phyloP scores from a whole-genome alignment of 768 basidiomycete species.

The Lactifluus subvellereus region DNA sequence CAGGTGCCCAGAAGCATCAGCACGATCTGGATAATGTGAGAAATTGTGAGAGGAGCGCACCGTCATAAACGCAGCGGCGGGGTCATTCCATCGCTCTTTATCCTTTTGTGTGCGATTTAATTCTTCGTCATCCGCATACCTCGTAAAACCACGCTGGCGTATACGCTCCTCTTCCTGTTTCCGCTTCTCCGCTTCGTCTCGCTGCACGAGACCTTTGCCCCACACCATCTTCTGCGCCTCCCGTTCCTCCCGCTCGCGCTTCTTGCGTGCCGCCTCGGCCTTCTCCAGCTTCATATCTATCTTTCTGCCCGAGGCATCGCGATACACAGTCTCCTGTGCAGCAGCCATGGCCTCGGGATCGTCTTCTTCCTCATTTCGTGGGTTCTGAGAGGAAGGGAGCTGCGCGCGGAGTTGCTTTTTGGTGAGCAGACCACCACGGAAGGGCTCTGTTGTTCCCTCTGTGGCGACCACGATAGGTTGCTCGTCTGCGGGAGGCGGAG shows the following conservation, averaged over 20 bases:
- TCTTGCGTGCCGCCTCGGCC: slow-evolving; percentile 77
- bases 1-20: slow-evolving; percentile 2
- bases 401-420: slow-evolving; percentile 68
- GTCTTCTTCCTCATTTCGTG: slow-evolving; percentile 35
- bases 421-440: slow-evolving; percentile 74
- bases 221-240: slow-evolving; percentile 94
- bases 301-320: slow-evolving; percentile 81
- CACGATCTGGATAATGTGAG: neutral
- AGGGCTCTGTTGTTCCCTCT: slow-evolving; percentile 35
- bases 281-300: slow-evolving; percentile 82
- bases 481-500: slow-evolving; percentile 58
- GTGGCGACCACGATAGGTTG: slow-evolving; percentile 50
- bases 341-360: slow-evolving; percentile 49
- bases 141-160: slow-evolving; percentile 59
- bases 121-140: slow-evolving; percentile 75
- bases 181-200: slow-evolving; percentile 67
- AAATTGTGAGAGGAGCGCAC: slow-evolving; percentile 40
- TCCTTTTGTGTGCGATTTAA: slow-evolving; percentile 82
- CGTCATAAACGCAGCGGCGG: slow-evolving; percentile 90
- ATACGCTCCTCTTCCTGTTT: slow-evolving; percentile 64
- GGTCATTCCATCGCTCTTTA: slow-evolving; percentile 91
- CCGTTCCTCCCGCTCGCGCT: slow-evolving; percentile 77
- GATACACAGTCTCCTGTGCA: slow-evolving; percentile 89
- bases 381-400: slow-evolving; percentile 38
- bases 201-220: slow-evolving; percentile 93